A percentile compares a stretch with the other conserved stretches of the same genome.
phyloP scores from a whole-genome alignment of 2,329 filamentous ascomycete genomes.

The Cytospora leucostoma region DNA sequence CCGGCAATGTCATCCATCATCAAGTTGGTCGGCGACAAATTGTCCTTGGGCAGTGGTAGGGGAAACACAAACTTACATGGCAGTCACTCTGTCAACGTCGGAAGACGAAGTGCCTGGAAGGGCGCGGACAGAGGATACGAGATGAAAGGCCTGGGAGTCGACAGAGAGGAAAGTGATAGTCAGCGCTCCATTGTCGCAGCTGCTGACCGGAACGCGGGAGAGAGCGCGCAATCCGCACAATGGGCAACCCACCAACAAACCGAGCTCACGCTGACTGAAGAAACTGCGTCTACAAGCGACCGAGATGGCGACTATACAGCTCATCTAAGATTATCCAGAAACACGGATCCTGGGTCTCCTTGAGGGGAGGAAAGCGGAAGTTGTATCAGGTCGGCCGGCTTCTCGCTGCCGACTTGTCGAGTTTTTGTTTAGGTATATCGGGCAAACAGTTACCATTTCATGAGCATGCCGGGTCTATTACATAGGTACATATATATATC shows the following conservation, averaged over 20 bases:
- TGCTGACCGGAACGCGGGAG: background rate
- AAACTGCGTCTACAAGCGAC: background rate
- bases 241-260: background rate
- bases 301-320: background rate
- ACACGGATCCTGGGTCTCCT: background rate
- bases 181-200: background rate
- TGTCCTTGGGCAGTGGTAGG: background rate
- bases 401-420: too few species aligned
- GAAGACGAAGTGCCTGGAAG: background rate
- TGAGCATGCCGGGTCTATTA: too few species aligned
- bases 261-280: background rate
- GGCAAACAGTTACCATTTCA: too few species aligned
- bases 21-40: background rate
- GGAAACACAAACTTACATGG: background rate
- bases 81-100: background rate
- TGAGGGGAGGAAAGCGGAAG: background rate
- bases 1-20: slow-evolving; percentile 32
- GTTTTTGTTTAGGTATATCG: too few species aligned
- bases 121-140: background rate
- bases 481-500: too few species aligned
- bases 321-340: background rate
- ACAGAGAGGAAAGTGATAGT: background rate
- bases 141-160: background rate
- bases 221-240: background rate
- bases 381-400: background rate